These are phyloP conservation scores for Alternaria sp. DNA, from an alignment of 2,329 filamentous ascomycete species.

Conservation along the genomic window DNA sequence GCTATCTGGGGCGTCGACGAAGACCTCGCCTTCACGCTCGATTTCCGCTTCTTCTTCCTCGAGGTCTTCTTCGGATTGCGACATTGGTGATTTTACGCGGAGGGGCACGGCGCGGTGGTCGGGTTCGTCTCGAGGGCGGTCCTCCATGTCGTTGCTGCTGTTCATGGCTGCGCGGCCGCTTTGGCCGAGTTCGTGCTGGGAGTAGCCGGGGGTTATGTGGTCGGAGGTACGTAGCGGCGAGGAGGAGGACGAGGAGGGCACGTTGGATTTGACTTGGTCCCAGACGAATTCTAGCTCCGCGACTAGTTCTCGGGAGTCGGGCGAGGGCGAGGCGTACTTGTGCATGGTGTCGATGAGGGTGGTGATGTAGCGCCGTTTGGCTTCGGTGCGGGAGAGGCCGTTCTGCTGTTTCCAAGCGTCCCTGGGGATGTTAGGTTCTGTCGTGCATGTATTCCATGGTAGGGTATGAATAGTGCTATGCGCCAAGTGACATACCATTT, in stretches of 20 bases:
- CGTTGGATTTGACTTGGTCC: slow-evolving; percentile 94
- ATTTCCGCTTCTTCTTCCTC: slow-evolving; percentile 46
- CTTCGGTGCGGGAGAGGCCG: slow-evolving; percentile 84
- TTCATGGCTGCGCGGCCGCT: slow-evolving; percentile 50
- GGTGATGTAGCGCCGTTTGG: slow-evolving; percentile 92
- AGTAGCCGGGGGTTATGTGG: slow-evolving; percentile 39
- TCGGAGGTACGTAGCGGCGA: slow-evolving; percentile 47
- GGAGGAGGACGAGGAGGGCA: slow-evolving; percentile 64
- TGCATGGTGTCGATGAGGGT: slow-evolving; percentile 97
- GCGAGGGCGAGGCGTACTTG: slow-evolving; percentile 83
- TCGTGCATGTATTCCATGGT: neutral
- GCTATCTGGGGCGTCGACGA: slow-evolving; percentile 57
- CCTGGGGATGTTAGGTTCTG: slow-evolving; percentile 52
- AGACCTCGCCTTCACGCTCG: slow-evolving; percentile 47
- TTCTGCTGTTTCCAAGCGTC: slow-evolving; percentile 94
- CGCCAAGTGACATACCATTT: slow-evolving; percentile 72
- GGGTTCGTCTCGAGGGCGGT: neutral
- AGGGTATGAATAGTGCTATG: slow-evolving; percentile 11
- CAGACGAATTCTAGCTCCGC: slow-evolving; percentile 98
- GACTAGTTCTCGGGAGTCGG: slow-evolving; percentile 85
- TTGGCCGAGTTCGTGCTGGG: slow-evolving; percentile 42
- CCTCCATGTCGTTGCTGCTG: slow-evolving; percentile 19
- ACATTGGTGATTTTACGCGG: slow-evolving; percentile 80
- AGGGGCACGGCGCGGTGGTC: slow-evolving; percentile 26
- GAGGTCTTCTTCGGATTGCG: slow-evolving; percentile 68